Evolutionary conservation across 2,329 filamentous ascomycete genomes (phyloP), one percentile per base, ranked within the genome.

Genomic region (Lachnellula subtilissima): DNA sequence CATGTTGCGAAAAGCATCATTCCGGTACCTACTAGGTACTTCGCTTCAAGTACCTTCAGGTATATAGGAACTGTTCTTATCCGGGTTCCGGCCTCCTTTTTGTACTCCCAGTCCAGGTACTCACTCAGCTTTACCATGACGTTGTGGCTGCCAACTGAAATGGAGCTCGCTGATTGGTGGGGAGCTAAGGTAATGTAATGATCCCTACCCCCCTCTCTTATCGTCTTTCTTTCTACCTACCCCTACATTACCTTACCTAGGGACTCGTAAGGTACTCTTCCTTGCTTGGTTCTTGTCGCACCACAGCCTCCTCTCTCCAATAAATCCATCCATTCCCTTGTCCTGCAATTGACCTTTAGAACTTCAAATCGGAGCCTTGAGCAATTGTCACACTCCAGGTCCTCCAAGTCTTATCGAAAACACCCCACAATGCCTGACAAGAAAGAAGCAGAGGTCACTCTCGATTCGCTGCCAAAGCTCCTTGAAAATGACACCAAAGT

Each of bases 401-500:
- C 25, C 25, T 9, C 25, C 25, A 28, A 28, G 25, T 28, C 7
- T 28, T 28, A 9, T 28, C 25, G 6, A 28, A 8, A n/a, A 40
- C 14, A 39, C 12, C 14, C 37, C 37, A 40, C 37, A n/a, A 40
- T 68, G 66, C 46, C 66, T 28, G 61, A 61, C 25, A 53, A 57
- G 36, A 54, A 60, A 23, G 48, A 56, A 19, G 55, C 57, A 42
- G 67, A 73, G 55, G 72, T 89, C 64, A 91, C 87, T 23, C 71
- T 79, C 61, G 82, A 86, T 50, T 78, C 82, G 60, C 79, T 96
- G 56, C 79, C 85, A 22, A 71, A 80, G 54, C 73, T 93, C 51
- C 85, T 94, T 59, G 76, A 81, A 62, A 66, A 86, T 69, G 91
- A 96, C 72, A 80, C 75, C 50, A 86, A 87, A 67, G 88, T 96